Base-by-base conservation (phyloP, 345 rosid genomes). In the Populus tremula region DNA sequence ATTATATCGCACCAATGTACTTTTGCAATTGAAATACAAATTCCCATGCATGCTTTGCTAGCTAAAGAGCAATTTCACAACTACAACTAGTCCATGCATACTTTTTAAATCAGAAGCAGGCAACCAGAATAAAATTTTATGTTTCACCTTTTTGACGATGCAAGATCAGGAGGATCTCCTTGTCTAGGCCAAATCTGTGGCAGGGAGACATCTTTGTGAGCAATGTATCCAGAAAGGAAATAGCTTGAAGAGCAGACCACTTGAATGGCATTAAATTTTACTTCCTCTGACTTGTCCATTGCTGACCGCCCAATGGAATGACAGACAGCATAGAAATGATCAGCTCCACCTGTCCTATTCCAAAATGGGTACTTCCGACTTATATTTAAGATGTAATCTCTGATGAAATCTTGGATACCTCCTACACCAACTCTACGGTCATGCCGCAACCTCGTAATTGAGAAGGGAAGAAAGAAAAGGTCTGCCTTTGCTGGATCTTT, bases 181-280 rank as follows among this genome's bases (percentile, higher is more conserved):
- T 77, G 79, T 80, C 93, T 87, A 10, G 91, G 93, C 93, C 93
- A 88, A 75, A 88, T 79, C 79, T 87, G 91, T 38, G 94, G 94
- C 76, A 89, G 68, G 69, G 87, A 87, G 21, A 84, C 88, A 74
- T 90, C 91, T 79, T 88, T 90, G 69, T 90, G 94, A 84, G 88
- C 25, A 36, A 90, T 65, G 75, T 88, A 82, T 11, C 90, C 87
- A 18, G 86, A 82, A 14, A 90, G 78, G 71, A 82, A 86, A 79
- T 88, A 88, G 77, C 89, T 86, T 1, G 92, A 88, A 27, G 92
- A 90, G 84, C 92, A 90, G 61, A 88, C 89, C 67, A 88, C 83
- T 78, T 86, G 91, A 62, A 89, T 89, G 59, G 89, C 87, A 86
- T 88, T 90, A 67, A 80, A 70, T 70, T 82, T 87, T 75, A 84